Evolutionary conservation across 2,329 filamentous ascomycete species (phyloP).

Genomic region (Penicillium sp.): DNA sequence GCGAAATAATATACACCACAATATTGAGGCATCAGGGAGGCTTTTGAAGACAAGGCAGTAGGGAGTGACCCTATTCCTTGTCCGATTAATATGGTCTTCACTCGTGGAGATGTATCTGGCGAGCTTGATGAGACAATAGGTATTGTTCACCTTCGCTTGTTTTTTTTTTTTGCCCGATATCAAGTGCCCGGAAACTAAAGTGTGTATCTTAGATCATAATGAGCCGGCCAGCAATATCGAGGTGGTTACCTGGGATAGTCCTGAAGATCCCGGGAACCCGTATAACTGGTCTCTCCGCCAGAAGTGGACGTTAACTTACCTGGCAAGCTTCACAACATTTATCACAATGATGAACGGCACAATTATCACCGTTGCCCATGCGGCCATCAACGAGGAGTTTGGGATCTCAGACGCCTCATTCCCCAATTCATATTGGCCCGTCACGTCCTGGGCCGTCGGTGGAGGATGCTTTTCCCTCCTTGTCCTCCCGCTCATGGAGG

Average conservation of each 20-base stretch:
- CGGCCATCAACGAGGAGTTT: slow-evolving; percentile 36
- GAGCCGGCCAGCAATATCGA: slow-evolving; percentile 13
- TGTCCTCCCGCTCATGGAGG: slow-evolving; percentile 37
- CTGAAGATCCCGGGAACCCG: slow-evolving; percentile 36
- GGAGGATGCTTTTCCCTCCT: slow-evolving; percentile 30
- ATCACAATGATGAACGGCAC: slow-evolving; percentile 39
- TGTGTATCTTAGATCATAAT: slow-evolving; percentile 15
- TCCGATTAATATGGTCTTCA: slow-evolving; percentile 19
- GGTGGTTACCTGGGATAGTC: slow-evolving; percentile 31
- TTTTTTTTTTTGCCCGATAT: neutral
- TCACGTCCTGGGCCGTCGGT: slow-evolving; percentile 34
- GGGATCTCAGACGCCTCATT: slow-evolving; percentile 30
- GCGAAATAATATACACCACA: neutral
- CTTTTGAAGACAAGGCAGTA: neutral
- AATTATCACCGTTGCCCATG: slow-evolving; percentile 40
- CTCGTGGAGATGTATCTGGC: slow-evolving; percentile 23
- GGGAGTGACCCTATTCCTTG: neutral
- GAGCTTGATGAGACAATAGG: slow-evolving; percentile 19
- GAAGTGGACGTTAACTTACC: slow-evolving; percentile 37
- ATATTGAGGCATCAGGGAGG: neutral
- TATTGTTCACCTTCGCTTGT: slow-evolving; percentile 2
- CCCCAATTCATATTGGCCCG: slow-evolving; percentile 35
- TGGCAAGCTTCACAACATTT: slow-evolving; percentile 34
- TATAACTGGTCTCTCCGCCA: slow-evolving; percentile 38
- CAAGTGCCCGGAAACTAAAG: neutral